Evolutionary conservation across 345 rosid species (phyloP).

Genomic region (Aethionema arabicum): DNA sequence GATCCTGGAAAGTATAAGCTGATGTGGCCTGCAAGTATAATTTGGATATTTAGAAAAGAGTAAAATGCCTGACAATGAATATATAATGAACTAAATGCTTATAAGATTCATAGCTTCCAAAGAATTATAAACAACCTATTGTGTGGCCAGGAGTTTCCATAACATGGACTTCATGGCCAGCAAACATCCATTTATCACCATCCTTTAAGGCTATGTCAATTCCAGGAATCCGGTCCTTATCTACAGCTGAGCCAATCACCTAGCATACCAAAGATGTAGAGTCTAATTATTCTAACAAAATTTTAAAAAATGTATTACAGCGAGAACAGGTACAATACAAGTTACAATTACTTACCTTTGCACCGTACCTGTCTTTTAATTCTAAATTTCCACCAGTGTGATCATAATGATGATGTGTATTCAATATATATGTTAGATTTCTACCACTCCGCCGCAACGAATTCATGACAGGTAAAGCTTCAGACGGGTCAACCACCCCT

Average conservation of each 20-base stretch:
- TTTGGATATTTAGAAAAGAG: constrained; percentile 5
- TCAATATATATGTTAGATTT: constrained; percentile 82
- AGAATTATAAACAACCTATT: constrained; percentile 54
- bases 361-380: constrained; percentile 93
- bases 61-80: background rate
- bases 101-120: constrained; percentile 6
- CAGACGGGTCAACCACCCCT: constrained; percentile 98
- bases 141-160: constrained; percentile 98
- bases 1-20: constrained; percentile 93
- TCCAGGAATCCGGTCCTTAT: constrained; percentile 86
- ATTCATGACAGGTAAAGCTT: constrained; percentile 76
- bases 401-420: constrained; percentile 94
- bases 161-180: constrained; percentile 87
- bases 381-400: constrained; percentile 95
- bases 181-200: constrained; percentile 99
- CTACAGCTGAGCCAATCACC: constrained; percentile 89
- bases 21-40: constrained; percentile 66
- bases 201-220: constrained; percentile 84
- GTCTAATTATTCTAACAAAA: background rate
- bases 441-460: constrained; percentile 66
- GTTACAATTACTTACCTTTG: constrained; percentile 65
- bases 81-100: background rate
- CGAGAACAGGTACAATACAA: background rate
- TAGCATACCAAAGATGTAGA: constrained; percentile 31
- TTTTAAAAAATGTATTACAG: background rate